Base-by-base conservation (phyloP, 2,329 filamentous ascomycete species). In the Thelonectria rubi region DNA sequence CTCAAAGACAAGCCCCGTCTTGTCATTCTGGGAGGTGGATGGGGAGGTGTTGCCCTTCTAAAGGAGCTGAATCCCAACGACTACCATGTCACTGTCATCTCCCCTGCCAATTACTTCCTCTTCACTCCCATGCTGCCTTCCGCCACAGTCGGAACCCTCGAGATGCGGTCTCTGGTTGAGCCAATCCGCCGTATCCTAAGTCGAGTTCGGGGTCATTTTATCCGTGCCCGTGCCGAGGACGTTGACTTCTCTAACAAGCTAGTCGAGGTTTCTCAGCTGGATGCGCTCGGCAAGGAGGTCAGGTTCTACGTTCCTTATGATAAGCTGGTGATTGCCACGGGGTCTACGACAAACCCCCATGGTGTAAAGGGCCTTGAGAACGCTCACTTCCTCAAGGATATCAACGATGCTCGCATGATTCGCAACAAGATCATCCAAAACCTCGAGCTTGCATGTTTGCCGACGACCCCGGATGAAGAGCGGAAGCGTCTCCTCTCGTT, bases 81-180 rank as follows among this genome's bases (percentile, higher is more conserved):
- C 70, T 99, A 97, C 75, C 94, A 99, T 77, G 90, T 99, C 68
- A 98, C 94, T 5, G 91, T 99, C 40, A 90, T 99, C 45, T 97
- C 93, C 12, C 94, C 95, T 0, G 91, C 91, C 37, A 98, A 98
- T 73, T 97, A 98, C 80, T 99, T 99, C 79, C 81, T 99, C 32
- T 99, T 99, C 77, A 99, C 95, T 2, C 95, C 95, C 1, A 98
- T 99, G 94, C 83, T 99, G 45, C 95, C 95, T 2, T 97, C 93
- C 34, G 96, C 95, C 8, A 99, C 96, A 0, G 95, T 99, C 6
- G 96, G 96, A 12, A 99, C 95, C 0, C 82, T 99, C 32, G 94
- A 97, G 74, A 81, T 98, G 72, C 86, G 94, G 66, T 97, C 93
- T 51, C 82, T 99, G 60, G 93, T 97, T 42, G 95, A 99, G 77